Evolutionary conservation across 164 flowering plant genomes (phyloP), one percentile per base, ranked within the genome.

Genomic region (Piper longum): DNA sequence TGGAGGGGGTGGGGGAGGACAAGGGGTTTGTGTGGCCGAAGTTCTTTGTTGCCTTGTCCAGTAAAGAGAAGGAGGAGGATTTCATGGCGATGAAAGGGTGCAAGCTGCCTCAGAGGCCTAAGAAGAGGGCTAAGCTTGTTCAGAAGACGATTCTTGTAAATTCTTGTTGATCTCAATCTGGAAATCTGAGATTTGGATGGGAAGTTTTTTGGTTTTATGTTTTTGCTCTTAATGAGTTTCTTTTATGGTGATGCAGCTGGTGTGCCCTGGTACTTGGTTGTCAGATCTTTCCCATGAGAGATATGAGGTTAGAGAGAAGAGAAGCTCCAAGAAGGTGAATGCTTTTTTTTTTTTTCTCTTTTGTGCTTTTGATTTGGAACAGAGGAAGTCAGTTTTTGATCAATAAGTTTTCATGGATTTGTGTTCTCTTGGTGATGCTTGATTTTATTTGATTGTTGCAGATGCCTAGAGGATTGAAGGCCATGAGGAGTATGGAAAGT

Each of bases 381-480:
- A 26, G 36, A 0, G 36, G 36, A 26, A 26, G 36, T 26, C 36
- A 26, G 36, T 55, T 4, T 19, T 7, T 56, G 3, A 51, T 8
- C 11, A 51, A 51, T 5, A n/a, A 4, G 57, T 42, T 43, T 39
- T 54, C 14, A 14, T 9, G 16, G 19, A 16, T 18, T 17, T 54
- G 18, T 40, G 5, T 40, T 64, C 41, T 1, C 42, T 14, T 5
- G 0, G 36, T 26, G 36, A 26, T 26, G 36, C 36, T 26, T 26
- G 36, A 26, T 26, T 26, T 26, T 26, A 26, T 56, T 56, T 64
- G 41, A 57, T 5, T 44, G 16, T 4, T 39, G 80, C 92, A 90
- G 97, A 85, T 86, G 74, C 90, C 97, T 8, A 83, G 97, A 77
- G 97, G 97, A 17, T 73, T 90, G 70, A 90, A 85, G 80, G 95